A percentile compares a stretch with the other conserved stretches of the same genome.
phyloP scores from a whole-genome alignment of 2,329 filamentous ascomycete genomes.

The Herpomyces periplanetae region DNA sequence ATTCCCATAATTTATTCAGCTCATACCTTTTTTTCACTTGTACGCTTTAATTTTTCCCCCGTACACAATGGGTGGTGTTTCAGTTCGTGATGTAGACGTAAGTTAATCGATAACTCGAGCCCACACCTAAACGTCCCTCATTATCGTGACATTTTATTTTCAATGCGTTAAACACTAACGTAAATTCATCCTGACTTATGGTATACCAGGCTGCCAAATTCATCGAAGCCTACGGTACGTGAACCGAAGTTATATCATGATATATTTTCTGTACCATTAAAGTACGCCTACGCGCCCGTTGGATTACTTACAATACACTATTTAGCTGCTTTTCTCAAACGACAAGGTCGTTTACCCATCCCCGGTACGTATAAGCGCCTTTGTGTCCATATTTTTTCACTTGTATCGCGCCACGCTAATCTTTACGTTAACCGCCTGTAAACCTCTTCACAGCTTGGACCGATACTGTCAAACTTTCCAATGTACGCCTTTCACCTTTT shows the following conservation, averaged over 20 bases:
- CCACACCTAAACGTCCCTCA: background rate
- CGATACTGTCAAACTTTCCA: constrained; percentile 4
- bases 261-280: too few relatives aligned
- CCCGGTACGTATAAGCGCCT: constrained; percentile 20
- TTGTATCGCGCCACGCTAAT: constrained; percentile 9
- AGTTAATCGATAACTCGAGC: constrained; percentile 10
- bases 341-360: constrained; percentile 65
- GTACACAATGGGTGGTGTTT: constrained; percentile 51
- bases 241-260: too few relatives aligned
- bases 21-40: too few relatives aligned
- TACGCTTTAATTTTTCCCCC: too few relatives aligned
- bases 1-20: too few relatives aligned
- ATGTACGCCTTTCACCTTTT: too few relatives aligned
- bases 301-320: too few relatives aligned
- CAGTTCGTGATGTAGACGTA: constrained; percentile 56
- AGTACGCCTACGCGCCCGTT: too few relatives aligned
- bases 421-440: constrained; percentile 15
- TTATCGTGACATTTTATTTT: constrained; percentile 1
- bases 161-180: constrained; percentile 1
- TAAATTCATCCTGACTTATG: constrained; percentile 5
- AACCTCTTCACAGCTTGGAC: constrained; percentile 5
- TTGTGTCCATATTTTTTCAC: constrained; percentile 4
- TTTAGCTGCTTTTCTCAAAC: constrained; percentile 71
- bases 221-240: constrained; percentile 46
- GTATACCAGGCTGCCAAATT: constrained; percentile 37